phyloP scores from a whole-genome alignment of 1,284 basidiomycete genomes.

The Anthracocystis walkeri region DNA sequence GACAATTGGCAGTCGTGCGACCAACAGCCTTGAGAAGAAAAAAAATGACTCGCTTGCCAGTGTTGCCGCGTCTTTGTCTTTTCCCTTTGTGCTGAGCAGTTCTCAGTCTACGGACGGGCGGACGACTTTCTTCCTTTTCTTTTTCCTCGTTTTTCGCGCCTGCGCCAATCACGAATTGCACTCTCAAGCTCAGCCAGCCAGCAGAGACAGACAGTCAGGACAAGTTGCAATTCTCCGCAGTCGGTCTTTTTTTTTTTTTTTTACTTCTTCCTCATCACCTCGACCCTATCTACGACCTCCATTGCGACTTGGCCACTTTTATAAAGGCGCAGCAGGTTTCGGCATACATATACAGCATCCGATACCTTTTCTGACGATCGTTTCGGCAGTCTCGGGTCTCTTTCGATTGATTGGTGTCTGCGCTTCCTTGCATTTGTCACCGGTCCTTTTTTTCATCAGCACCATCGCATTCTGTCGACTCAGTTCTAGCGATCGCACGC shows the following conservation, averaged over 20 bases:
- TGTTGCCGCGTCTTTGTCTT: constrained; percentile 5
- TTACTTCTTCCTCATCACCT: constrained; percentile 7
- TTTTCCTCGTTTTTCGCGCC: constrained; percentile 7
- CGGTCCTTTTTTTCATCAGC: neutral
- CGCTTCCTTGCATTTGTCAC: neutral
- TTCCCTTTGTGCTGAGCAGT: constrained; percentile 5
- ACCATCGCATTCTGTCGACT: constrained; percentile 1
- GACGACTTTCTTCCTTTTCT: constrained; percentile 29
- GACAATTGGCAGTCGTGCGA: constrained; percentile 12
- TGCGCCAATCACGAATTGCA: no score
- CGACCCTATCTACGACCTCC: constrained; percentile 2
- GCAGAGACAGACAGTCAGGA: neutral
- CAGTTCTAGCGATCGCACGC: neutral
- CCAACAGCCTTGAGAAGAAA: constrained; percentile 12
- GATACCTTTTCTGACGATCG: constrained; percentile 1
- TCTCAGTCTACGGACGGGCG: neutral
- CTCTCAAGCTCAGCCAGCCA: neutral
- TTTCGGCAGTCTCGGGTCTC: neutral
- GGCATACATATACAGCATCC: no score
- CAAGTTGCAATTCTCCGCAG: constrained; percentile 7
- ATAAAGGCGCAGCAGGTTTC: constrained; percentile 3
- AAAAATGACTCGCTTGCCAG: constrained; percentile 37
- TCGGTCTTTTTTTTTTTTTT: constrained; percentile 5
- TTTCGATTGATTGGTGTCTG: neutral
- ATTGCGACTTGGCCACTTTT: constrained; percentile 4